Percentiles rank a stretch among this genome's conserved stretches.
Evolutionary conservation across 164 flowering plant genomes (phyloP).

Genomic region (Chimonanthus salicifolius): DNA sequence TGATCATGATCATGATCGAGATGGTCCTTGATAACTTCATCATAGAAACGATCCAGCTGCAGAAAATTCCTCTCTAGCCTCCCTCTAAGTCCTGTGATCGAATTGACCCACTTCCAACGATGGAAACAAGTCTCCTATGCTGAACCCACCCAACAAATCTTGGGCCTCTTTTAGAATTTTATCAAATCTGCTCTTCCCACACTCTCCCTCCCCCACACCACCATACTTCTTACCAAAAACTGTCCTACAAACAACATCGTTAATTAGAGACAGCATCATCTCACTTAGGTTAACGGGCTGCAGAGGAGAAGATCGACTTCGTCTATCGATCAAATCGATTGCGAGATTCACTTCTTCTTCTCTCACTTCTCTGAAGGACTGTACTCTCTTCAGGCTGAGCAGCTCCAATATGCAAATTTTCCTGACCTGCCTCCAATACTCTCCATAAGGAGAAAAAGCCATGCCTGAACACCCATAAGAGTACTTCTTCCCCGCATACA

Average conservation of each 20-base stretch:
- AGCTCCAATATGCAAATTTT: conserved; percentile 16
- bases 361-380: conserved; percentile 23
- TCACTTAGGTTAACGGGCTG: conserved; percentile 13
- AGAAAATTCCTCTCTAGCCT: conserved; percentile 11
- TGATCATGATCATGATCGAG: conserved; percentile 1
- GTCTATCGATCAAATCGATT: conserved; percentile 4
- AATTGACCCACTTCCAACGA: conserved; percentile 17
- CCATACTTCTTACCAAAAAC: conserved; percentile 16
- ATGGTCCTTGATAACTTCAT: conserved; percentile 17
- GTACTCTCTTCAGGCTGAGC: conserved; percentile 24
- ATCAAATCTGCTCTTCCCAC: not conserved
- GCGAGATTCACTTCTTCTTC: conserved; percentile 27
- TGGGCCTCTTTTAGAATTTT: conserved; percentile 5
- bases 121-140: conserved; percentile 7
- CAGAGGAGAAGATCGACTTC: not conserved
- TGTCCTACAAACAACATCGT: conserved; percentile 12
- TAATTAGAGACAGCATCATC: conserved; percentile 8
- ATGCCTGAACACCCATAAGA: conserved; percentile 18
- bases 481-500: conserved; percentile 13
- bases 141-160: conserved; percentile 9
- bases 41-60: conserved; percentile 4
- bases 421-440: no score
- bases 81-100: conserved; percentile 6
- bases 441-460: conserved; percentile 16
- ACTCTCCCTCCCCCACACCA: not conserved